Percentiles rank a stretch among this genome's conserved stretches.
phyloP scores from a whole-genome alignment of 2,329 filamentous ascomycete genomes.

The Penicillium freii region DNA sequence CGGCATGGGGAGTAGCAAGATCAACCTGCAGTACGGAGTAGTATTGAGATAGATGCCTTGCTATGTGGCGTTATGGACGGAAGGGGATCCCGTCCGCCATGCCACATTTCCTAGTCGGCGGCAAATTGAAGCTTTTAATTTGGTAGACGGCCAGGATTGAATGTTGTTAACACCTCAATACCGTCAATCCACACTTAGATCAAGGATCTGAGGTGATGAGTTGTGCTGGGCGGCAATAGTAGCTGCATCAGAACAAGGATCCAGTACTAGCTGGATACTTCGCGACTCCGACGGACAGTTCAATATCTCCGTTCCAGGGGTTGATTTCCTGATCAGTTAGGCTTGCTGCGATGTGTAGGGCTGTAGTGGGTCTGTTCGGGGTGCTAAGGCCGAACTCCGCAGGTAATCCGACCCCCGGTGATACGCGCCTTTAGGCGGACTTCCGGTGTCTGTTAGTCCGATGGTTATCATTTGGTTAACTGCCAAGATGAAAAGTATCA shows the following conservation, averaged over 20 bases:
- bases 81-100: slow-evolving; percentile 16
- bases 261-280: slow-evolving; percentile 4
- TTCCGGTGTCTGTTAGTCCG: slow-evolving; percentile 28
- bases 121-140: slow-evolving; percentile 16
- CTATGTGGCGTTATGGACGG: slow-evolving; percentile 10
- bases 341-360: slow-evolving; percentile 9
- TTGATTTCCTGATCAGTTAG: neutral
- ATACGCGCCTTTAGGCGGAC: slow-evolving; percentile 1
- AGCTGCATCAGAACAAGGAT: neutral
- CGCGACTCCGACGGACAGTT: neutral
- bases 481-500: slow-evolving; percentile 38
- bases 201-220: slow-evolving; percentile 6
- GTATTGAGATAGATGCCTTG: slow-evolving; percentile 17
- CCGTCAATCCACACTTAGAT: slow-evolving; percentile 20
- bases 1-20: slow-evolving; percentile 9
- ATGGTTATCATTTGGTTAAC: slow-evolving; percentile 44
- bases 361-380: neutral
- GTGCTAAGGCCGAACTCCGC: slow-evolving; percentile 12
- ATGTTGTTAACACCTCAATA: slow-evolving; percentile 14
- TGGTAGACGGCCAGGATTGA: slow-evolving; percentile 22
- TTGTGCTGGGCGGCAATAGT: neutral
- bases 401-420: neutral
- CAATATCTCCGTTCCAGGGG: slow-evolving; percentile 12
- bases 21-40: slow-evolving; percentile 14
- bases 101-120: neutral